Base-by-base conservation (phyloP, 2,329 filamentous ascomycete species). In the Cladosporium sp. region DNA sequence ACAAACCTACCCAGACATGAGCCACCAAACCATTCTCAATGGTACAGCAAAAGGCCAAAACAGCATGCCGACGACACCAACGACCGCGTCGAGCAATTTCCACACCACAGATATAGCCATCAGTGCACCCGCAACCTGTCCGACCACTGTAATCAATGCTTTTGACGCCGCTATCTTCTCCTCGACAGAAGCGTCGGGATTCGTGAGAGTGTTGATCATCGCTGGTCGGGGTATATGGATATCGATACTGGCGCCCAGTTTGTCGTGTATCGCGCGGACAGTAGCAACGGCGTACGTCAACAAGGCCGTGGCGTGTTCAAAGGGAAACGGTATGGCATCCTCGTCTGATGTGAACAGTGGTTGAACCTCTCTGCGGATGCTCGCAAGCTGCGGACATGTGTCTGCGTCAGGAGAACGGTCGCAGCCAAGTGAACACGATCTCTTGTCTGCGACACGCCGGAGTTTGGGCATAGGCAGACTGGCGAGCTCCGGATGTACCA, bases 21-120 rank as follows among this genome's bases (percentile, higher is more conserved):
- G 50, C 66, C 67, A 72, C 45, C 62, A 63, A 34, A 68, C 17
- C 36, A 71, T 37, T 52, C 58, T 59, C 30, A 68, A 58, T 1
- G 68, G 66, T 28, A 69, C 63, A 34, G 59, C 55, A n/a, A 71
- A 52, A 28, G 69, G 69, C 67, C 68, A 72, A 1, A 70, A 47
- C 40, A 70, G 36, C 9, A 69, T 54, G 19, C 65, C 63, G 15
- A 70, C 19, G n/a, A 69, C 51, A 20, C 65, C 60, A 51, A 61
- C 51, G 5, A 70, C 55, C 37, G 67, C 68, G 12, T 60, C 62
- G 6, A 63, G 62, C 1, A 72, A 34, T 55, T 65, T 65, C 63
- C 67, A 69, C 1, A 67, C 42, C 59, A 66, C 61, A 2, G 65
- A 63, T 19, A 72, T 28, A 28, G 62, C 59, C 20, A 66, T 64